phyloP scores from a whole-genome alignment of 73 alveolate genomes.

The Uronychia setigera region DNA sequence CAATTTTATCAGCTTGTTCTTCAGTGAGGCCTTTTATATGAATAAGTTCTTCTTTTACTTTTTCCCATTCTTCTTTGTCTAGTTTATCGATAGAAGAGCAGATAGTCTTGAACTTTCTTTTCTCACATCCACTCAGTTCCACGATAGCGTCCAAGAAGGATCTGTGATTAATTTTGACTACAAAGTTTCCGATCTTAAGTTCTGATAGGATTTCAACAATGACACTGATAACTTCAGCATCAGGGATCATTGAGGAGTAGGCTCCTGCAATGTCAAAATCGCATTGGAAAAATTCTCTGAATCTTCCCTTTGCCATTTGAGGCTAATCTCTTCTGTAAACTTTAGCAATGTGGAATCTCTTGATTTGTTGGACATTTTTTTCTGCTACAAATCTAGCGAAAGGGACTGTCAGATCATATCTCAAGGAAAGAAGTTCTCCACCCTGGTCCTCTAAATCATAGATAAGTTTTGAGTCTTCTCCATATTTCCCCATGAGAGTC shows the following conservation, averaged over 20 bases:
- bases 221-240: conserved; percentile 90
- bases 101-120: conserved; percentile 74
- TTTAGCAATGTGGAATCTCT: conserved; percentile 96
- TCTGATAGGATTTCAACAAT: conserved; percentile 58
- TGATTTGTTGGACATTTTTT: conserved; percentile 69
- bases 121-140: conserved; percentile 78
- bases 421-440: conserved; percentile 89
- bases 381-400: conserved; percentile 92
- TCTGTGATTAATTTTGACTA: conserved; percentile 84
- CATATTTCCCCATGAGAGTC: conserved; percentile 93
- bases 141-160: conserved; percentile 81
- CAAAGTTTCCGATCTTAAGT: conserved; percentile 71
- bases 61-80: conserved; percentile 93
- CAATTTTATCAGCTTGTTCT: conserved; percentile 78
- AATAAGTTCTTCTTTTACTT: conserved; percentile 83
- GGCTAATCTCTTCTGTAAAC: conserved; percentile 98
- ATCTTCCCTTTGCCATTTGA: conserved; percentile 91
- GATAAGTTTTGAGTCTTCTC: conserved; percentile 93
- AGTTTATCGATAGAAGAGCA: conserved; percentile 91
- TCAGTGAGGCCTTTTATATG: conserved; percentile 79
- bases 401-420: conserved; percentile 97
- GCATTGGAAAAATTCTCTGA: conserved; percentile 95
- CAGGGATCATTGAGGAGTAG: conserved; percentile 87
- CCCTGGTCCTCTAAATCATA: conserved; percentile 95
- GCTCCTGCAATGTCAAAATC: conserved; percentile 97